phyloP scores from a whole-genome alignment of 164 flowering plant genomes.

The Chimonanthus salicifolius region DNA sequence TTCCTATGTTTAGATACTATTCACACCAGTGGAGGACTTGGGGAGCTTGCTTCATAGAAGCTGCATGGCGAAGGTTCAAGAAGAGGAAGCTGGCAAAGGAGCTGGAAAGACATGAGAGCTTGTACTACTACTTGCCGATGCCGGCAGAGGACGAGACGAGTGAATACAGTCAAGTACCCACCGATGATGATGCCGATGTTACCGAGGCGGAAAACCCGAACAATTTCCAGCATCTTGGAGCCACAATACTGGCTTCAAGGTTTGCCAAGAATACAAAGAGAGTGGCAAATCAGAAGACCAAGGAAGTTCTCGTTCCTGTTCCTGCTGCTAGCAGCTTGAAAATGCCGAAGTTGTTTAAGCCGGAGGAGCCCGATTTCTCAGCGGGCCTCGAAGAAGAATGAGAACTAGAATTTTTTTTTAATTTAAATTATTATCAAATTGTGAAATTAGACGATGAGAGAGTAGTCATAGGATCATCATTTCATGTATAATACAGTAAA shows the following conservation, averaged over 20 bases:
- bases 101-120: slow-evolving; percentile 13
- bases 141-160: slow-evolving; percentile 32
- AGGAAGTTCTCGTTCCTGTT: slow-evolving; percentile 1
- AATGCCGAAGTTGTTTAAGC: slow-evolving; percentile 30
- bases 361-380: slow-evolving; percentile 37
- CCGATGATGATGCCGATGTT: slow-evolving; percentile 4
- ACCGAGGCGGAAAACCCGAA: slow-evolving; percentile 6
- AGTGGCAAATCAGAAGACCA: slow-evolving; percentile 20
- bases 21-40: slow-evolving; percentile 83
- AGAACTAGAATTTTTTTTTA: neutral
- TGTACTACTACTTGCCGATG: slow-evolving; percentile 25
- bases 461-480: neutral
- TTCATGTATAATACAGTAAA: neutral
- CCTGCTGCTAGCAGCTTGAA: slow-evolving; percentile 11
- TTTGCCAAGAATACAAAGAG: slow-evolving; percentile 32
- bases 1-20: slow-evolving; percentile 13
- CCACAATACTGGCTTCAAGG: slow-evolving; percentile 28
- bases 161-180: slow-evolving; percentile 5
- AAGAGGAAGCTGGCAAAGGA: slow-evolving; percentile 38
- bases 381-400: neutral
- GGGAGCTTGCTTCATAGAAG: slow-evolving; percentile 74
- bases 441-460: neutral
- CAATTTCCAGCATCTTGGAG: slow-evolving; percentile 18
- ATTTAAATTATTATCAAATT: neutral
- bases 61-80: slow-evolving; percentile 65